Conservation (phyloP, 2,329 filamentous ascomycete genomes). For the Alternaria triticina region DNA sequence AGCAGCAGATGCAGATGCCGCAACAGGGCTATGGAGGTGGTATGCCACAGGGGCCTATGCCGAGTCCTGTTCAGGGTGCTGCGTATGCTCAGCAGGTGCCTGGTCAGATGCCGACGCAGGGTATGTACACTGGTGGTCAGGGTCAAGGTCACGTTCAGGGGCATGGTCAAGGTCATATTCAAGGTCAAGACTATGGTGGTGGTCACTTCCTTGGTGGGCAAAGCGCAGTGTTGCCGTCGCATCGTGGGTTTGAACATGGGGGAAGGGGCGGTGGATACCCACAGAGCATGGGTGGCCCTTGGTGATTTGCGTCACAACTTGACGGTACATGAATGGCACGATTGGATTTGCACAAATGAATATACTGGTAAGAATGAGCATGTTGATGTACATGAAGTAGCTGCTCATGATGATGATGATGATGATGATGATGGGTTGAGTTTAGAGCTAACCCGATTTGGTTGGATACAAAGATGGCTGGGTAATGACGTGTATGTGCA, state of each 20-base stretch:
- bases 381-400: not conserved
- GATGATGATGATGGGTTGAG: not conserved
- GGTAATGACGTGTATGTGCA: not conserved
- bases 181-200: not conserved
- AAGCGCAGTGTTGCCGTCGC: not conserved
- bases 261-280: constrained; percentile 1
- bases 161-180: not conserved
- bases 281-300: constrained; percentile 17
- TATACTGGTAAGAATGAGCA: not conserved
- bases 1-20: constrained; percentile 4
- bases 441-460: not conserved
- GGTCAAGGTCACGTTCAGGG: not conserved
- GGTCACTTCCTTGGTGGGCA: not conserved
- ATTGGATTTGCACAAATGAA: not conserved
- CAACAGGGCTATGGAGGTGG: not conserved
- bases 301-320: not conserved
- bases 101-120: constrained; percentile 1
- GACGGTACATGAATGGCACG: not conserved
- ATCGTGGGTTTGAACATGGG: not conserved
- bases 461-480: not conserved
- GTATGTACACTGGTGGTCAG: not conserved
- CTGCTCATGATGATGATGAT: not conserved
- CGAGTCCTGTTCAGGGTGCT: not conserved
- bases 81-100: constrained; percentile 3
- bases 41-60: not conserved